Evolutionary conservation across 805 yeast genomes (phyloP), one percentile per base, ranked within the genome.

Genomic region (Yarrowia alimentaria): DNA sequence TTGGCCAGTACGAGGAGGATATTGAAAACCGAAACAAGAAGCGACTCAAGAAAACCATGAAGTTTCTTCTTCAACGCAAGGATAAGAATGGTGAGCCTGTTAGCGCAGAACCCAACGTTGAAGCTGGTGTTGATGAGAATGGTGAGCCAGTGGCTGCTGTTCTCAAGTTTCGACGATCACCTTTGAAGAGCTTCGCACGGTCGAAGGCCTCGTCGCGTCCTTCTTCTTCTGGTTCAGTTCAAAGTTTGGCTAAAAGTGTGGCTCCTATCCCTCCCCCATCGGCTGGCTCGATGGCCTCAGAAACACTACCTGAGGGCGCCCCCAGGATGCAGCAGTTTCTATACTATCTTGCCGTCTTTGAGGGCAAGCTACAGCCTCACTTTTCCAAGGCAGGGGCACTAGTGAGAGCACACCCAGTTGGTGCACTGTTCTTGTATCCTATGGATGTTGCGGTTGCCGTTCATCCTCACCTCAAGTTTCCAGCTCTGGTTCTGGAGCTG

Each of bases 41-140:
- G 26, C 51, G 55, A 12, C 37, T 56, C 40, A 42, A 52, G 20
- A 56, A 54, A 32, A 54, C 55, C 9, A 42, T 56, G 51, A 54
- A 54, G 31, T 43, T 45, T 11, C 6, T 54, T 24, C 38, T 54
- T 6, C 33, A 29, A 40, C 25, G 28, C 18, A 26, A 28, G 19
- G 33, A n/a, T 9, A 19, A 19, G 10, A 18, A 40, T 21, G 47
- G 33, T 6, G 16, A 19, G 25, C 9, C 47, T 6, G 25, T 28
- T 10, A 21, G 12, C 3, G 21, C 13, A 12, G 43, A 25, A 7
- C 19, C 13, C 1, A 24, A 32, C 12, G 29, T 11, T 13, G 47
- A 26, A 5, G 18, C 25, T 1, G 33, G 21, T 13, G n/a, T 38
- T 8, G 45, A 38, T 11, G 45, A 38, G 3, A n/a, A 26, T 3